Conservation (phyloP, 2,329 filamentous ascomycete genomes). For the Ophiostoma sp. region DNA sequence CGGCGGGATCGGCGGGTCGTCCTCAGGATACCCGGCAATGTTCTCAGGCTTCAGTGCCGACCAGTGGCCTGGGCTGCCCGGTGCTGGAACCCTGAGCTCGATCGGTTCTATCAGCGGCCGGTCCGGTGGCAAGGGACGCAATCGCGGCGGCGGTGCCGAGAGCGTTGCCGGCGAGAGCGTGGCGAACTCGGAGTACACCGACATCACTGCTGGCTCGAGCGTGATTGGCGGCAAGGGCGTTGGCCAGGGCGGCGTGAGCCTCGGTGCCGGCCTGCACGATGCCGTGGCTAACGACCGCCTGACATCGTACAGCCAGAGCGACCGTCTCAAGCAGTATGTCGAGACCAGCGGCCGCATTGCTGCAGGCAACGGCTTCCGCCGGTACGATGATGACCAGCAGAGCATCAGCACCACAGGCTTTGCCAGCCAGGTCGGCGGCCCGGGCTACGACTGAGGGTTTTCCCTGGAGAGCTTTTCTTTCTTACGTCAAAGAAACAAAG, state of each 20-base stretch:
- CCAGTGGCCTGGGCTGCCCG: conserved; percentile 76
- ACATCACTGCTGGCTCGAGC: conserved; percentile 62
- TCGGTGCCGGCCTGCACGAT: conserved; percentile 73
- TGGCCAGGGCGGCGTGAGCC: conserved; percentile 80
- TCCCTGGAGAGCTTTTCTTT: neutral
- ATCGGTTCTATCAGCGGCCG: conserved; percentile 44
- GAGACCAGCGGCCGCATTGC: conserved; percentile 67
- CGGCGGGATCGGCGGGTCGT: conserved; percentile 49
- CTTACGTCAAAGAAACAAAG: neutral
- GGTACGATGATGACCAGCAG: conserved; percentile 86
- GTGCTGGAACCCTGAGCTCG: conserved; percentile 42
- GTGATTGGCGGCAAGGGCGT: conserved; percentile 70
- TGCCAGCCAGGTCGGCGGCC: conserved; percentile 79
- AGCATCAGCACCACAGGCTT: conserved; percentile 95
- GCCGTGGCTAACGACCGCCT: conserved; percentile 60
- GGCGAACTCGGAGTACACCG: conserved; percentile 83
- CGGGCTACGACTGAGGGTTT: conserved; percentile 46
- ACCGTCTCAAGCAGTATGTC: conserved; percentile 90
- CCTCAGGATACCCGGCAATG: conserved; percentile 82
- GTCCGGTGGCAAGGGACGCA: conserved; percentile 59
- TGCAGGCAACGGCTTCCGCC: conserved; percentile 62
- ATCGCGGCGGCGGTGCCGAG: conserved; percentile 53
- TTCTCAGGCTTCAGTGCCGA: conserved; percentile 89
- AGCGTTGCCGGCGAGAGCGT: conserved; percentile 90
- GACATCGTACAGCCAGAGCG: conserved; percentile 67